phyloP scores from a whole-genome alignment of 2,329 filamentous ascomycete genomes.

The Aspergillus chevalieri region DNA sequence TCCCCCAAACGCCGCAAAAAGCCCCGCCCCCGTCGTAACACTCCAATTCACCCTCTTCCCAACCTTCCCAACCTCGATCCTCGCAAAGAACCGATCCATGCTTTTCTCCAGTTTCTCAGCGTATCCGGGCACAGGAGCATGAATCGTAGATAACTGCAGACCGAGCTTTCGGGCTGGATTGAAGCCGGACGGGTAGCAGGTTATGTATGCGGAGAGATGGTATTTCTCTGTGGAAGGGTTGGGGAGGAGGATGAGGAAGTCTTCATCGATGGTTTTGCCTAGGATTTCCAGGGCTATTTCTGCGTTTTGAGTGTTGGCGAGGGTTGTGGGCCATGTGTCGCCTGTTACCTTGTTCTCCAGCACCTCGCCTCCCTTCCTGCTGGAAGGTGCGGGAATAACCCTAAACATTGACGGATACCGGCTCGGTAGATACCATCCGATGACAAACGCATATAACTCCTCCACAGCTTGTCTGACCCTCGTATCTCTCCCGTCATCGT shows the following conservation, averaged over 20 bases:
- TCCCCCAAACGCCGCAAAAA: slow-evolving; percentile 36
- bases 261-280: slow-evolving; percentile 51
- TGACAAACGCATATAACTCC: slow-evolving; percentile 54
- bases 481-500: slow-evolving; percentile 23
- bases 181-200: slow-evolving; percentile 56
- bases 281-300: slow-evolving; percentile 45
- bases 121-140: slow-evolving; percentile 55
- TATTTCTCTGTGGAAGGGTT: slow-evolving; percentile 37
- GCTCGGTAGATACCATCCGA: slow-evolving; percentile 49
- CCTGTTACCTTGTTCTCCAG: slow-evolving; percentile 45
- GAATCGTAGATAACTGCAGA: slow-evolving; percentile 49
- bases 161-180: slow-evolving; percentile 51
- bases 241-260: slow-evolving; percentile 55
- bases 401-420: slow-evolving; percentile 53
- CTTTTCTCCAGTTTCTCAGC: slow-evolving; percentile 49
- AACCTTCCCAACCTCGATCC: slow-evolving; percentile 47
- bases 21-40: slow-evolving; percentile 32
- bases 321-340: slow-evolving; percentile 30
- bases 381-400: slow-evolving; percentile 9
- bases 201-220: slow-evolving; percentile 50
- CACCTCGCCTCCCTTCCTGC: slow-evolving; percentile 5
- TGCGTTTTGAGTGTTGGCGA: slow-evolving; percentile 22
- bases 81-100: slow-evolving; percentile 59
- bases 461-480: slow-evolving; percentile 43
- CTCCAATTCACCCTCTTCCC: slow-evolving; percentile 52